Conservation (phyloP, 495 filamentous ascomycete species). For the Hamigera avellanea region DNA sequence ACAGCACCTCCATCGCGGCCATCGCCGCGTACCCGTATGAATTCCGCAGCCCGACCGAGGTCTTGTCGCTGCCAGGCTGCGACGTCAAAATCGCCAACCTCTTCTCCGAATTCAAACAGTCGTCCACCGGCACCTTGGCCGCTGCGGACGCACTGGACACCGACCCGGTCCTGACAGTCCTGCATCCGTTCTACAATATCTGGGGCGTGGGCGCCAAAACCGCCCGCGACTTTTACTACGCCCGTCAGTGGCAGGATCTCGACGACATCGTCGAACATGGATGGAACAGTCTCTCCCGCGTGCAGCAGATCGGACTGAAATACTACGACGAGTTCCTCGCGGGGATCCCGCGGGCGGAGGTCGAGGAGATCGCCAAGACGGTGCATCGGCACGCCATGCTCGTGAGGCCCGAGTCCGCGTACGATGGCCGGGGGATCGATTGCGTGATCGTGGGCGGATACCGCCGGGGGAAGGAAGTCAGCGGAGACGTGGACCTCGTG, state of each 20-base stretch:
- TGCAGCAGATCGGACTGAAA: slow-evolving; percentile 93
- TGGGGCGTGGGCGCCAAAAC: slow-evolving; percentile 84
- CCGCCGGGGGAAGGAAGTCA: slow-evolving; percentile 61
- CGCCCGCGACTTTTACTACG: slow-evolving; percentile 72
- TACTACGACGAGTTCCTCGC: slow-evolving; percentile 78
- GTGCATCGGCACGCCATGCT: slow-evolving; percentile 52
- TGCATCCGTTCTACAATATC: slow-evolving; percentile 66
- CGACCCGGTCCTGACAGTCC: slow-evolving; percentile 48
- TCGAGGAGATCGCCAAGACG: slow-evolving; percentile 51
- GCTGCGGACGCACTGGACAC: slow-evolving; percentile 53
- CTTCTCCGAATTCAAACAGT: slow-evolving; percentile 63
- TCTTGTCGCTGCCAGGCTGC: slow-evolving; percentile 68
- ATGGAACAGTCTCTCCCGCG: slow-evolving; percentile 62
- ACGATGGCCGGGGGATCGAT: slow-evolving; percentile 38
- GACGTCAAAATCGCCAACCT: slow-evolving; percentile 67
- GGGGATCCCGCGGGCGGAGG: slow-evolving; percentile 61
- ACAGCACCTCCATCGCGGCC: slow-evolving; percentile 75
- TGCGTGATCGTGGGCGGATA: slow-evolving; percentile 77
- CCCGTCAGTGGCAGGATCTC: slow-evolving; percentile 59
- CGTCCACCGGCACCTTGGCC: slow-evolving; percentile 38
- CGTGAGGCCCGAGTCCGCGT: slow-evolving; percentile 21
- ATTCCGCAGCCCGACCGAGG: slow-evolving; percentile 43
- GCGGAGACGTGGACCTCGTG: slow-evolving; percentile 78
- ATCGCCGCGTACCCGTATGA: slow-evolving; percentile 71
- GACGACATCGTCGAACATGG: slow-evolving; percentile 81